phyloP scores from a whole-genome alignment of 768 basidiomycete genomes.

The Pleurotus pulmonarius region DNA sequence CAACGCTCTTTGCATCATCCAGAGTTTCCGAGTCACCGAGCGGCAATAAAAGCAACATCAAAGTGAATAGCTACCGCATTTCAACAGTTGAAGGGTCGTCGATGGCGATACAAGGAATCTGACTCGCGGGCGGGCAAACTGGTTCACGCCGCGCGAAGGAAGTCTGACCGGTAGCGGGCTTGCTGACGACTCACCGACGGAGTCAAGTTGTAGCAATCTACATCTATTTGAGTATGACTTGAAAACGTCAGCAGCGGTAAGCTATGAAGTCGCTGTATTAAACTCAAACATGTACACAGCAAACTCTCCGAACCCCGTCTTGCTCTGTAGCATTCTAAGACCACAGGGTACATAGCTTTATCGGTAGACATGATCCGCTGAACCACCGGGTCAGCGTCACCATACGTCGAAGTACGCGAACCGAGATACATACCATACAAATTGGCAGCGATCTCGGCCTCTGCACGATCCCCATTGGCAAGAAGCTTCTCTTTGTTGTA shows the following conservation, averaged over 20 bases:
- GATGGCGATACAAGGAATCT: too few relatives aligned
- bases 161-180: too few relatives aligned
- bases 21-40: too few relatives aligned
- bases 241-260: not conserved
- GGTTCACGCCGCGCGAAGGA: too few relatives aligned
- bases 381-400: slow-evolving; percentile 18
- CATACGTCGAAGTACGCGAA: slow-evolving; percentile 10
- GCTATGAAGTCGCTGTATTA: not conserved
- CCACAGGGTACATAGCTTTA: slow-evolving; percentile 28
- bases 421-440: slow-evolving; percentile 53
- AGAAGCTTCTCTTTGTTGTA: slow-evolving; percentile 99
- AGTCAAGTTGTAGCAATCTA: not conserved
- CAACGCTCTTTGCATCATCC: too few relatives aligned
- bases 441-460: slow-evolving; percentile 97
- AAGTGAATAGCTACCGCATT: too few relatives aligned
- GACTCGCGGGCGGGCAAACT: too few relatives aligned
- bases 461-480: slow-evolving; percentile 92
- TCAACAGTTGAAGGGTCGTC: too few relatives aligned
- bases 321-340: not conserved
- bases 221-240: not conserved
- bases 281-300: slow-evolving; percentile 8
- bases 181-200: too few relatives aligned
- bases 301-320: not conserved
- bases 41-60: too few relatives aligned
- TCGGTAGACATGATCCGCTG: slow-evolving; percentile 87